Evolutionary conservation across 768 basidiomycete species (phyloP).

Genomic region (Rhodotorula sphaerocarpa): DNA sequence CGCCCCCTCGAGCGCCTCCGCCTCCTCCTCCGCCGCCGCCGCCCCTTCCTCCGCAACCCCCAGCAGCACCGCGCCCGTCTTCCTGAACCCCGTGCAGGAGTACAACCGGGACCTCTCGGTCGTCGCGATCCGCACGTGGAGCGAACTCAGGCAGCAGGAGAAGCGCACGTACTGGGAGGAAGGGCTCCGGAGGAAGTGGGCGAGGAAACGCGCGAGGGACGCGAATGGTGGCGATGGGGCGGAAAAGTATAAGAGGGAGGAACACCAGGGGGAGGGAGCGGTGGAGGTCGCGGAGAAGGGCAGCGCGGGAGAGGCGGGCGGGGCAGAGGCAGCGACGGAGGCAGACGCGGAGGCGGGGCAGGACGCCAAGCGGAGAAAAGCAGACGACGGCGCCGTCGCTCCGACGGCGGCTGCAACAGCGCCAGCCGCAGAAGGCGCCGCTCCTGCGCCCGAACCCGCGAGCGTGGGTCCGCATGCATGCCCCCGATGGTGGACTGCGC

Average conservation of each 20-base stretch:
- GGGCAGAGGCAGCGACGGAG: slow-evolving; percentile 1
- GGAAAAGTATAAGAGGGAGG: slow-evolving; percentile 14
- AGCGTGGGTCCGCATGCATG: no score
- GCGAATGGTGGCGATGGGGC: not conserved
- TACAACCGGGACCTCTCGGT: slow-evolving; percentile 93
- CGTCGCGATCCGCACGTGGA: slow-evolving; percentile 82
- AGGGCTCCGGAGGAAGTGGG: slow-evolving; percentile 41
- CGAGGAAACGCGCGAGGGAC: slow-evolving; percentile 43
- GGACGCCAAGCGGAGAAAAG: not conserved
- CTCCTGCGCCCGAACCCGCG: not conserved
- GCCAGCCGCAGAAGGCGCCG: no score
- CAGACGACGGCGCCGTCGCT: not conserved
- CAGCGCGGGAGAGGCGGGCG: not conserved
- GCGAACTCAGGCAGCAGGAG: slow-evolving; percentile 57
- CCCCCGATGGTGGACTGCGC: no score
- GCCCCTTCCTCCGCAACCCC: slow-evolving; percentile 1
- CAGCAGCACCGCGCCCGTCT: slow-evolving; percentile 60
- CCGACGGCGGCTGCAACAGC: not conserved
- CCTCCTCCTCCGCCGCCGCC: no score
- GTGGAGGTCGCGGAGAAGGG: not conserved
- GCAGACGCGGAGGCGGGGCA: not conserved
- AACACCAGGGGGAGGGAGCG: slow-evolving; percentile 2
- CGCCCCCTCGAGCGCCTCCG: no score
- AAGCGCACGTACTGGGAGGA: slow-evolving; percentile 58
- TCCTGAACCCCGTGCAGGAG: slow-evolving; percentile 94